These are phyloP conservation scores for Hericium coralloides DNA, from an alignment of 768 basidiomycete genomes.

Conservation along the genomic window DNA sequence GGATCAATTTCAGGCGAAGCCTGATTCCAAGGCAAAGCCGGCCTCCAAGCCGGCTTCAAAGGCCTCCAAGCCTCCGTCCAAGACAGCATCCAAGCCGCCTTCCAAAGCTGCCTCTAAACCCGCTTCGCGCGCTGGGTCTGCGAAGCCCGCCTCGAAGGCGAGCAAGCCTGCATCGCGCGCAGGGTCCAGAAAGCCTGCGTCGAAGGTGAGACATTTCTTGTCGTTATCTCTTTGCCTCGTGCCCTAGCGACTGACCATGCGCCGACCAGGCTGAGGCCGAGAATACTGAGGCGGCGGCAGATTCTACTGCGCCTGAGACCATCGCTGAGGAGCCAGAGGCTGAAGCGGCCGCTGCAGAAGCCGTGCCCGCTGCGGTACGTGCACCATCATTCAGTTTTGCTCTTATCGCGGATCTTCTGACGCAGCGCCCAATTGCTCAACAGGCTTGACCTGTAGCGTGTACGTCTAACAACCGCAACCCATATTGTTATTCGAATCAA, in stretches of 20 bases:
- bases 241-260: no score
- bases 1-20: conserved; percentile 28
- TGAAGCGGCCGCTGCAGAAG: conserved; percentile 7
- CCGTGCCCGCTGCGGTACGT: not conserved
- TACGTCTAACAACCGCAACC: not conserved
- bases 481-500: not conserved
- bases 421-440: not conserved
- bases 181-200: conserved; percentile 24
- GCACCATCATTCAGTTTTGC: no score
- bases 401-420: not conserved
- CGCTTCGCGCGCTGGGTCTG: conserved; percentile 5
- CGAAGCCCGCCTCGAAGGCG: conserved; percentile 26
- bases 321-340: conserved; percentile 15
- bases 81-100: conserved; percentile 28
- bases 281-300: conserved; percentile 7
- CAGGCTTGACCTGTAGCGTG: not conserved
- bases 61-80: conserved; percentile 9
- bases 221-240: not conserved
- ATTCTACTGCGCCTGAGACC: conserved; percentile 3
- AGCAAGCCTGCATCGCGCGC: conserved; percentile 18
- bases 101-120: conserved; percentile 26
- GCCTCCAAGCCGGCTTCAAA: conserved; percentile 3
- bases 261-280: conserved; percentile 7
- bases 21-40: conserved; percentile 27
- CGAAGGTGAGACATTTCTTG: conserved; percentile 18